A percentile compares a stretch with the other conserved stretches of the same genome.
Conservation (phyloP, 306 rosid genomes). For the Rosa rugosa region DNA sequence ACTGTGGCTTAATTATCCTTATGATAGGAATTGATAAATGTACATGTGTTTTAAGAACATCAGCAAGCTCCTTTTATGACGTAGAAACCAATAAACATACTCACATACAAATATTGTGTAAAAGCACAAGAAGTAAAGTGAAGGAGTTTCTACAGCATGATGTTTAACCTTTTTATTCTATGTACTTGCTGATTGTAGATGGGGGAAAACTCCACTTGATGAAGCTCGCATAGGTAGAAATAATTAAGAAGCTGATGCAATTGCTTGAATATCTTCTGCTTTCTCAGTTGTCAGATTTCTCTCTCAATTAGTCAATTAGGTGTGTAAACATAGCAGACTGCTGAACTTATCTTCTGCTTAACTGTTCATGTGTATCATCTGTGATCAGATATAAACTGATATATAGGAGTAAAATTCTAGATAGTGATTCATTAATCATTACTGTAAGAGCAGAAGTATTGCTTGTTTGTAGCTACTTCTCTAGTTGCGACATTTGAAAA, state of each 20-base stretch:
- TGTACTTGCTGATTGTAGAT: constrained; percentile 39
- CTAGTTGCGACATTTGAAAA: too few species aligned
- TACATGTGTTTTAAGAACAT: too few species aligned
- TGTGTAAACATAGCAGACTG: background rate
- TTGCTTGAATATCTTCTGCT: constrained; percentile 44
- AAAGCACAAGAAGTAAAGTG: background rate
- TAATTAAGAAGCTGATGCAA: constrained; percentile 47
- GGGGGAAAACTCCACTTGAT: constrained; percentile 71
- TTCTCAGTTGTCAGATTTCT: constrained; percentile 41
- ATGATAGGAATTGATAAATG: too few species aligned
- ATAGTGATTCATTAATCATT: too few species aligned
- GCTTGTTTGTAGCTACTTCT: too few species aligned
- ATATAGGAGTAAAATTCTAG: background rate
- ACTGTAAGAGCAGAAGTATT: too few species aligned
- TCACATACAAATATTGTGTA: background rate
- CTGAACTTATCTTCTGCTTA: background rate
- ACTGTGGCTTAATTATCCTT: background rate
- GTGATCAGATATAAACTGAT: background rate
- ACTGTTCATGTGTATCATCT: background rate
- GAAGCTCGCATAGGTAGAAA: constrained; percentile 54
- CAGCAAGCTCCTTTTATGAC: background rate
- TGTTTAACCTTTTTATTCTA: background rate
- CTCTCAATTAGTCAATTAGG: constrained; percentile 19
- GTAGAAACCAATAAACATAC: background rate
- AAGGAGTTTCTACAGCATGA: background rate